A percentile compares a stretch with the other conserved stretches of the same genome.
Conservation (phyloP, 108 stramenopile species). For the Cyclotella baltica region DNA sequence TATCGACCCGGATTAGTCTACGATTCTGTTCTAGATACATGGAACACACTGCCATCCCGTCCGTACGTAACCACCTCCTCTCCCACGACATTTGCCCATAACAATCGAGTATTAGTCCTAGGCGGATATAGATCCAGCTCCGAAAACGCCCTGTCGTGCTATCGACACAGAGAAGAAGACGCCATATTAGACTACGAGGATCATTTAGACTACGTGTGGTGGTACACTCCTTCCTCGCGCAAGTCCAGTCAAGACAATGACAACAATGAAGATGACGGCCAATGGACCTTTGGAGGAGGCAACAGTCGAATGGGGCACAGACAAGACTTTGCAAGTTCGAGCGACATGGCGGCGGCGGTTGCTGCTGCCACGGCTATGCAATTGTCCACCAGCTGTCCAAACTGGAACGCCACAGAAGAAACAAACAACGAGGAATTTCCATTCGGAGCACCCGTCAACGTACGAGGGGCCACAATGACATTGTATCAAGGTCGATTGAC, state of each 20-base stretch:
- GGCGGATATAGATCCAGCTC: slow-evolving; percentile 46
- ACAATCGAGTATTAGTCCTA: slow-evolving; percentile 29
- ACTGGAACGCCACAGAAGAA: not conserved
- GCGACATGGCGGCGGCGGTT: slow-evolving; percentile 33
- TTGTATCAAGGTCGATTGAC: slow-evolving; percentile 40
- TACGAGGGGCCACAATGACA: slow-evolving; percentile 35
- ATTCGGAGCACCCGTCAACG: slow-evolving; percentile 17
- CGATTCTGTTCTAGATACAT: slow-evolving; percentile 23
- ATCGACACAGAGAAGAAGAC: slow-evolving; percentile 38
- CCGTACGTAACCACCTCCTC: slow-evolving; percentile 40
- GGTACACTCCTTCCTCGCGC: not conserved
- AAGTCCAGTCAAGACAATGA: not conserved
- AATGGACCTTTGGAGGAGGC: slow-evolving; percentile 43
- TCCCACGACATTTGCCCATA: slow-evolving; percentile 32
- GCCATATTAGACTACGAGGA: slow-evolving; percentile 41
- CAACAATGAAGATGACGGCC: slow-evolving; percentile 3
- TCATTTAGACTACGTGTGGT: slow-evolving; percentile 33
- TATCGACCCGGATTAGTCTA: slow-evolving; percentile 39
- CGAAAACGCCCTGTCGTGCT: slow-evolving; percentile 32
- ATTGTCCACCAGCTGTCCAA: not conserved
- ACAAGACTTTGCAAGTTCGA: slow-evolving; percentile 20
- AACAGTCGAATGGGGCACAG: slow-evolving; percentile 19
- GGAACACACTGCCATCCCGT: slow-evolving; percentile 25
- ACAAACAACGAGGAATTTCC: slow-evolving; percentile 11
- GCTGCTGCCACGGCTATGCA: slow-evolving; percentile 30